phyloP scores from a whole-genome alignment of 2,329 filamentous ascomycete species.

The Colletotrichum somersetense region DNA sequence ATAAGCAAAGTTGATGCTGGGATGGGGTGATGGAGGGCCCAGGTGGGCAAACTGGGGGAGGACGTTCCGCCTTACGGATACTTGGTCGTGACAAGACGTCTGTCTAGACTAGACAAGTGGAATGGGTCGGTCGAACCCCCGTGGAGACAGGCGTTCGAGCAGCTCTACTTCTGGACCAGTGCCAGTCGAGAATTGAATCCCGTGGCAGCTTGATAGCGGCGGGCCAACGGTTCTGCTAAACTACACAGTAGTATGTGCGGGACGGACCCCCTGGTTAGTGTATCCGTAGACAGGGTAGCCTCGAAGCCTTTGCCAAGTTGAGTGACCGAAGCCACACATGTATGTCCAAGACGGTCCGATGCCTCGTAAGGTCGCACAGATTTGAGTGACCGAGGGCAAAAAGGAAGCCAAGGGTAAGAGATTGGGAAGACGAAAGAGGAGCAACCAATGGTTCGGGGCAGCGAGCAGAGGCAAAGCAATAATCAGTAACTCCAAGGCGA shows the following conservation, averaged over 20 bases:
- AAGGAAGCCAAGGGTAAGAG: slow-evolving; percentile 17
- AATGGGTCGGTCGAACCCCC: slow-evolving; percentile 35
- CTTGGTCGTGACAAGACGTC: slow-evolving; percentile 12
- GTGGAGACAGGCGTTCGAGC: slow-evolving; percentile 10
- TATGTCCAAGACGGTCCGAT: too few species aligned
- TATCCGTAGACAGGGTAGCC: slow-evolving; percentile 10
- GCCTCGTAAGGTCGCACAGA: too few species aligned
- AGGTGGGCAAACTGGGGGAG: slow-evolving; percentile 6
- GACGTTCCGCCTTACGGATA: slow-evolving; percentile 17
- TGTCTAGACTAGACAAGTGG: slow-evolving; percentile 13
- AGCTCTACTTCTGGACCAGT: slow-evolving; percentile 29
- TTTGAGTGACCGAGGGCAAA: neutral
- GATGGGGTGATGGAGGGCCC: slow-evolving; percentile 24
- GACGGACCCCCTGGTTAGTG: slow-evolving; percentile 11
- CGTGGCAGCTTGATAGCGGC: slow-evolving; percentile 30
- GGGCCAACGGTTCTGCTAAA: slow-evolving; percentile 32
- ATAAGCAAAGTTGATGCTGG: slow-evolving; percentile 35
- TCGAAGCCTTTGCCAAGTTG: slow-evolving; percentile 32
- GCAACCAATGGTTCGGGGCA: slow-evolving; percentile 2
- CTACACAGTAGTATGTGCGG: slow-evolving; percentile 5
- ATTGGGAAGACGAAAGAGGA: neutral
- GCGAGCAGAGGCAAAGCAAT: slow-evolving; percentile 12
- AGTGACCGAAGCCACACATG: slow-evolving; percentile 7
- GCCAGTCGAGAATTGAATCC: slow-evolving; percentile 34
- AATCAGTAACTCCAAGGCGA: slow-evolving; percentile 11